Base-by-base conservation (phyloP, 2,329 filamentous ascomycete species). In the Aureobasidium sp. region DNA sequence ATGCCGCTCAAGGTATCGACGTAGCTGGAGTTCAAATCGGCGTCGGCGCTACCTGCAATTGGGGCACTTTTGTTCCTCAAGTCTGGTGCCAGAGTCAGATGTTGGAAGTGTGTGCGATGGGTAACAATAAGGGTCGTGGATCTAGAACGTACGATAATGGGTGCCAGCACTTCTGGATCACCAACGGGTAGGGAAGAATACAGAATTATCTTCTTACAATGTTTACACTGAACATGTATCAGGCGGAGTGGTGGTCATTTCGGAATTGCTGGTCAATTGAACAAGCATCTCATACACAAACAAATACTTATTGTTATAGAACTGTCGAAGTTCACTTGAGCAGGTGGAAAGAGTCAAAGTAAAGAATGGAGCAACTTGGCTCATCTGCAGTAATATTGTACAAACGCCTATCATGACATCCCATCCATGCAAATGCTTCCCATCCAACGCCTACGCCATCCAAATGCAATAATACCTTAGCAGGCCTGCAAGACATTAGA, bases 81-180 rank as follows among this genome's bases (percentile, higher is more conserved):
- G 42, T 17, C 8, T 58, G 55, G 55, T 58, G 55, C 20, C 32
- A 58, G 55, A n/a, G 13, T 26, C 55, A 58, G 55, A 48, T 58
- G 42, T 48, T 39, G 20, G 55, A 58, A 42, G 23, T 29, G 15
- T 58, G 55, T n/a, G 32, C 32, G 0, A 7, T 3, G 13, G 55
- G 55, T 5, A 9, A 7, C 6, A 10, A 10, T 1, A 58, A 29
- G 29, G 55, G 55, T 8, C 13, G 42, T 9, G 42, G 42, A 5
- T 7, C 20, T 0, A 36, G 32, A 1, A n/a, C 15, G 8, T 58
- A 58, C 29, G 42, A 47, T 37, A 12, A 13, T 39, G 55, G 55
- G 1, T 58, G 55, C 17, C 55, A 58, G 55, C 26, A 39, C 23
- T 58, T 58, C 23, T 47, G 32, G 29, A 58, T 58, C 15, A 34